Evolutionary conservation across 441 rosid species (phyloP).

Genomic region (Theobroma grandiflorum): DNA sequence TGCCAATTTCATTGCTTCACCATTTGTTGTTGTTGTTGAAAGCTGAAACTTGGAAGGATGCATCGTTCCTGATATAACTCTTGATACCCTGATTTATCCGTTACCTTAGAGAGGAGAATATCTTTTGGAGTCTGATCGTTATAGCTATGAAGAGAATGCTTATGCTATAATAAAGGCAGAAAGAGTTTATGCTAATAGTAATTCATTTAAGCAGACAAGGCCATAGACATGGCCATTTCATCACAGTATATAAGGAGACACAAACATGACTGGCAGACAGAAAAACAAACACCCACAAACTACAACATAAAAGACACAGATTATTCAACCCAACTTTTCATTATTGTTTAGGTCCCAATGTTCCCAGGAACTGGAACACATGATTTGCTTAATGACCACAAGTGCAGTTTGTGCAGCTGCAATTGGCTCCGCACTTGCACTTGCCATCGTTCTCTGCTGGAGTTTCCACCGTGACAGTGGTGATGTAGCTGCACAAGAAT

Average conservation of each 20-base stretch:
- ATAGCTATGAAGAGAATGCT: not conserved
- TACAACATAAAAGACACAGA: not conserved
- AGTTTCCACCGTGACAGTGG: slow-evolving; percentile 50
- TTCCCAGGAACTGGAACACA: not conserved
- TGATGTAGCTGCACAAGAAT: slow-evolving; percentile 52
- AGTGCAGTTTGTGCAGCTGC: slow-evolving; percentile 71
- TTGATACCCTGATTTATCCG: not conserved
- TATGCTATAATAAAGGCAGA: not conserved
- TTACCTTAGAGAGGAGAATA: not conserved
- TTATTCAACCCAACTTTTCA: slow-evolving; percentile 31
- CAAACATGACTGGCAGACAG: slow-evolving; percentile 13
- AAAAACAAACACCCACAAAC: not conserved
- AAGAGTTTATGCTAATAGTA: slow-evolving; percentile 26
- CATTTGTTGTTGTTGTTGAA: not conserved
- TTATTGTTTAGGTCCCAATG: slow-evolving; percentile 26
- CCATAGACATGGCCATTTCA: slow-evolving; percentile 35
- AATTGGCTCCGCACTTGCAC: slow-evolving; percentile 81
- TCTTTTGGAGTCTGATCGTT: not conserved
- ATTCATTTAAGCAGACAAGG: slow-evolving; percentile 33
- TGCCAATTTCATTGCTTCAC: no score
- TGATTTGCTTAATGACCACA: slow-evolving; percentile 37
- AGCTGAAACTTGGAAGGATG: not conserved
- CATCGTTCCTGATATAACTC: not conserved
- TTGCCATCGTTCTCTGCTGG: slow-evolving; percentile 67
- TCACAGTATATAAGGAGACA: slow-evolving; percentile 9